These are phyloP conservation scores for Penicillium macrosclerotiorum DNA, from an alignment of 495 filamentous ascomycete genomes.

Conservation along the genomic window DNA sequence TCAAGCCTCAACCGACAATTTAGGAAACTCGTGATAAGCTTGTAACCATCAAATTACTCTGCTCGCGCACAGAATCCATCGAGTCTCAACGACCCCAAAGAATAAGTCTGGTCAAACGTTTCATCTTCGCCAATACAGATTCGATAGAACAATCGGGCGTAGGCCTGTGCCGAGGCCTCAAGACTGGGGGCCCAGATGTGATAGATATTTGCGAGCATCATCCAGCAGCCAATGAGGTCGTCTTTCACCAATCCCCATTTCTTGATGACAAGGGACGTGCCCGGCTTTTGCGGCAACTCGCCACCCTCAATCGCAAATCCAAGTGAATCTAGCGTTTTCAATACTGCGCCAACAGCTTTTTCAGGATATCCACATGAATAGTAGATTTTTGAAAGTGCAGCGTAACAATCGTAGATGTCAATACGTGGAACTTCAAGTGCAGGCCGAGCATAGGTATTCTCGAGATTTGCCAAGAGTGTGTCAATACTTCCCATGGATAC, in stretches of 20 bases:
- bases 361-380: not conserved
- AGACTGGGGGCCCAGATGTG: slow-evolving; percentile 23
- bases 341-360: slow-evolving; percentile 25
- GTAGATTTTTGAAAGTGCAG: slow-evolving; percentile 26
- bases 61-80: too few relatives aligned
- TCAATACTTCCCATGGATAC: slow-evolving; percentile 9
- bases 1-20: too few relatives aligned
- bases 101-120: slow-evolving; percentile 35
- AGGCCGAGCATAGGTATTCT: slow-evolving; percentile 29
- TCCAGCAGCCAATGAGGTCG: slow-evolving; percentile 32
- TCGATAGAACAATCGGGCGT: slow-evolving; percentile 23
- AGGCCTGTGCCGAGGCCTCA: slow-evolving; percentile 24
- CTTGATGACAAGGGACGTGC: slow-evolving; percentile 28
- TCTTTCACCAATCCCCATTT: slow-evolving; percentile 41
- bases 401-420: slow-evolving; percentile 24
- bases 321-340: slow-evolving; percentile 35
- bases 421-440: slow-evolving; percentile 28
- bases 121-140: slow-evolving; percentile 16
- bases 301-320: slow-evolving; percentile 42
- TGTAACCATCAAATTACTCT: too few relatives aligned
- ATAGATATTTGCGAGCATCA: slow-evolving; percentile 31
- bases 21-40: too few relatives aligned
- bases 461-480: slow-evolving; percentile 18
- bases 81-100: too few relatives aligned
- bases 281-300: slow-evolving; percentile 8